Percentiles rank a stretch among this genome's conserved stretches.
These are phyloP conservation scores for Pyrenochaeta sp. DNA, from an alignment of 2,329 filamentous ascomycete species.

Conservation along the genomic window DNA sequence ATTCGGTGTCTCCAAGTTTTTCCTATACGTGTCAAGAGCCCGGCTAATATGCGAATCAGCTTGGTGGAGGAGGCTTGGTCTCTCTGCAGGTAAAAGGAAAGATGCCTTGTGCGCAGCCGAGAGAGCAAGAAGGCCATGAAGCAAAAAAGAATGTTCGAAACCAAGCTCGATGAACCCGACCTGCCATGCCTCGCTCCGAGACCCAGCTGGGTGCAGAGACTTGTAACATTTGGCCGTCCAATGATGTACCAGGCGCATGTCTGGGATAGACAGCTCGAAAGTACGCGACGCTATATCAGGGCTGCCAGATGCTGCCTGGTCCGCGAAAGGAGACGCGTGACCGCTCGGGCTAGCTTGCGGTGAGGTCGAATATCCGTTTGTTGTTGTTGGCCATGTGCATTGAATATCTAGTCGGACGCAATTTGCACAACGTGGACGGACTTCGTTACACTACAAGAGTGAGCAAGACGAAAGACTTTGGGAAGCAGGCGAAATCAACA, in stretches of 20 bases:
- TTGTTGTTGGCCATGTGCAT: constrained; percentile 36
- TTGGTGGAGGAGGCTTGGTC: constrained; percentile 33
- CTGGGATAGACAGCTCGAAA: constrained; percentile 35
- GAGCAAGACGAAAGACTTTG: constrained; percentile 1
- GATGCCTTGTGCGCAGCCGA: constrained; percentile 40
- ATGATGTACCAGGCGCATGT: constrained; percentile 40
- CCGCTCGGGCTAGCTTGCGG: constrained; percentile 20
- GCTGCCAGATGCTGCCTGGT: constrained; percentile 7
- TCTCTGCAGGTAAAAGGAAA: constrained; percentile 25
- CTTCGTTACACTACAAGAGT: constrained; percentile 41
- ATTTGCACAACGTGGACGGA: constrained; percentile 39
- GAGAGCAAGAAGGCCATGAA: constrained; percentile 40
- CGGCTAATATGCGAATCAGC: constrained; percentile 40
- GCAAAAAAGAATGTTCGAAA: constrained; percentile 39
- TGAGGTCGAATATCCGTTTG: constrained; percentile 28
- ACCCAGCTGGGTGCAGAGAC: constrained; percentile 28
- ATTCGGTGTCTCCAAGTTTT: constrained; percentile 30
- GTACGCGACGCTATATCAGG: constrained; percentile 13
- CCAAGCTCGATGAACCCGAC: constrained; percentile 32
- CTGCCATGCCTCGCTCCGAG: constrained; percentile 25
- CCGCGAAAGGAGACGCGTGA: constrained; percentile 16
- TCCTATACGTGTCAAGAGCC: constrained; percentile 33
- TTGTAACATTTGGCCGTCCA: constrained; percentile 35
- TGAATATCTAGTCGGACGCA: constrained; percentile 42
- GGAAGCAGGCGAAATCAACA: background rate